Percentiles rank a stretch among this genome's conserved stretches.
These are phyloP conservation scores for Wickerhamiella domercqiae DNA, from an alignment of 805 yeast genomes.

Conservation along the genomic window DNA sequence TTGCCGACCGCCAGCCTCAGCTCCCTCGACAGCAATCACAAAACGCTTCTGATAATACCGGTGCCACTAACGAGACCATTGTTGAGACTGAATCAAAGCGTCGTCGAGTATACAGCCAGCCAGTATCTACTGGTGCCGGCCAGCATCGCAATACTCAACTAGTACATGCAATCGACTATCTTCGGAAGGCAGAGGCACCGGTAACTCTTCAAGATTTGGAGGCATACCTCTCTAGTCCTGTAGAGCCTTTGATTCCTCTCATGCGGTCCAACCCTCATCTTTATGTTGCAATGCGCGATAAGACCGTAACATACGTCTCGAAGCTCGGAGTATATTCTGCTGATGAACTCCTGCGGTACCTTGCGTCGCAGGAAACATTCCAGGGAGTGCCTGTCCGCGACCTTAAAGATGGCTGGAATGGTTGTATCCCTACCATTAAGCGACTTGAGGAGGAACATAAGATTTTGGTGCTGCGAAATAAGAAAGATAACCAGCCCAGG, in stretches of 20 bases:
- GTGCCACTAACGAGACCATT: constrained; percentile 11
- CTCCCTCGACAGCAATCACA: background rate
- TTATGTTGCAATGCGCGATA: constrained; percentile 41
- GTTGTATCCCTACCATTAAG: constrained; percentile 63
- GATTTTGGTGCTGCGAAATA: constrained; percentile 71
- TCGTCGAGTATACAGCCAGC: constrained; percentile 7
- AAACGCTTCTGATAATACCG: background rate
- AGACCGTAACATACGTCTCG: constrained; percentile 74
- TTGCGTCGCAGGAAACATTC: constrained; percentile 70
- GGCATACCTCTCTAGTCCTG: constrained; percentile 45
- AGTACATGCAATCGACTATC: constrained; percentile 80
- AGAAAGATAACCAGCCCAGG: constrained; percentile 88
- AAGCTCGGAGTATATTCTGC: constrained; percentile 74
- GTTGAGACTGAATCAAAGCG: background rate
- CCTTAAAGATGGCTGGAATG: constrained; percentile 84
- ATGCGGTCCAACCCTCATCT: constrained; percentile 66
- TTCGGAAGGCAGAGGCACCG: constrained; percentile 55
- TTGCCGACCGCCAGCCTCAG: constrained; percentile 12
- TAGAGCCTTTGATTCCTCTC: constrained; percentile 54
- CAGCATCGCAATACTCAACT: constrained; percentile 69
- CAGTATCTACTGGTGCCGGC: constrained; percentile 28
- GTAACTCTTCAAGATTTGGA: constrained; percentile 50
- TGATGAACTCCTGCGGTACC: constrained; percentile 56
- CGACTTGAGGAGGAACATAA: constrained; percentile 64
- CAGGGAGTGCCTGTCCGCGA: constrained; percentile 76